Evolutionary conservation across 1,284 basidiomycete genomes (phyloP), one percentile per base, ranked within the genome.

Genomic region (Fomes fomentarius): DNA sequence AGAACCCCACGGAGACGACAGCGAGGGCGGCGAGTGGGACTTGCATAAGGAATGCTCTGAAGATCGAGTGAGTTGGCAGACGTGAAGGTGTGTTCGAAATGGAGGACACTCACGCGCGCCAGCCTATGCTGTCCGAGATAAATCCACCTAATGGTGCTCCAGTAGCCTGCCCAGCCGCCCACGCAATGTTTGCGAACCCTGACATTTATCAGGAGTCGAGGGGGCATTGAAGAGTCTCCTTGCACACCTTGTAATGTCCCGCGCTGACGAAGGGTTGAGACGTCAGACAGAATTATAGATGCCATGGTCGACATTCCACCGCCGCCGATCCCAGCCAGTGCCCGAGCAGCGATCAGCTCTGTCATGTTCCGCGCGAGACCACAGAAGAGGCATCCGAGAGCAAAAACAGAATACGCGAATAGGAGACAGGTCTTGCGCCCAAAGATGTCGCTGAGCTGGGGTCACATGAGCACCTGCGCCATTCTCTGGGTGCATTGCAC

Each of bases 361-460:
- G 74, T 78, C 81, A 87, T 80, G 39, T 75, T 81, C 24, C 73
- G 66, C 0, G 83, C 74, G 1, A 84, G 58, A 2, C 83, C 83
- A 53, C 83, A 85, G 30, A 79, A 65, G 26, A 85, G 63, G 46
- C 72, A 79, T 7, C 84, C 85, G 1, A 84, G 42, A 0, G 76
- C 80, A 58, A 86, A 86, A 11, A 84, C 65, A 15, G 68, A 58
- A 60, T 85, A 84, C 0, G 83, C 78, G 53, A 82, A 79, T 0
- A 86, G 64, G 3, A 87, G 69, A 56, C 83, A 85, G 1, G 69
- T 65, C 60, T 85, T 85, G 4, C 84, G 74, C 2, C 84, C 85
- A 56, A 85, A 86, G 1, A 86, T 85, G 59, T 87, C 84, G 63
- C 83, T 85, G 17, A 85, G 68, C 65, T 68, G n/a, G n/a, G n/a